phyloP scores from a whole-genome alignment of 2,329 filamentous ascomycete species.

The Fusarium vanettenii region DNA sequence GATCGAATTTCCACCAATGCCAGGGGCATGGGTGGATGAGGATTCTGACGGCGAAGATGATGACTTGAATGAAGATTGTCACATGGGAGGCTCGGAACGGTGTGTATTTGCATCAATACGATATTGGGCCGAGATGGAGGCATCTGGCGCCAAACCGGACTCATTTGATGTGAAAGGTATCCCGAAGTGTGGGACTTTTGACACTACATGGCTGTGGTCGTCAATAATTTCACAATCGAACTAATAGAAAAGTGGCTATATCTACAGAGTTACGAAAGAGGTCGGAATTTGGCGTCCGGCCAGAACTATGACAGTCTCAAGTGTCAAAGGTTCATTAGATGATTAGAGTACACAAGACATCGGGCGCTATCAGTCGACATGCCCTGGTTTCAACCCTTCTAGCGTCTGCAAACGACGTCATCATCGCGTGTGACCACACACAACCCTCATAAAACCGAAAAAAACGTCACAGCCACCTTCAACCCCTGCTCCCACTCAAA shows the following conservation, averaged over 20 bases:
- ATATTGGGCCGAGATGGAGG: not conserved
- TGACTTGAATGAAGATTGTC: not conserved
- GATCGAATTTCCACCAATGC: not conserved
- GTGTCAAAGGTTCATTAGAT: no score
- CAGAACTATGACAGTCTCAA: not conserved
- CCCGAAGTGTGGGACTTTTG: not conserved
- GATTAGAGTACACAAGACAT: not conserved
- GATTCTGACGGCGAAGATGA: not conserved
- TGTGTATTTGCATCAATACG: rapidly evolving
- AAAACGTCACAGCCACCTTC: not conserved
- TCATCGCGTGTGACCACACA: not conserved
- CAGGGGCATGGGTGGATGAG: not conserved
- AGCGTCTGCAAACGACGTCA: not conserved
- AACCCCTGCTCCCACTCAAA: not conserved
- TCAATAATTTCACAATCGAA: not conserved
- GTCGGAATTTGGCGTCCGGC: not conserved
- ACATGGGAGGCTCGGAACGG: not conserved
- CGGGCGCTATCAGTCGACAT: not conserved
- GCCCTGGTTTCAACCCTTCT: not conserved
- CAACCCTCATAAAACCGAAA: not conserved
- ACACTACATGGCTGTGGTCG: rapidly evolving
- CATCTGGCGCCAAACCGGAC: not conserved
- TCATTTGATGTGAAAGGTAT: not conserved
- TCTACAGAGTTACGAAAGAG: not conserved
- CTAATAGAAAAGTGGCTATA: not conserved